Percentiles rank a stretch among this genome's conserved stretches.
These are phyloP conservation scores for Luffa acutangula DNA, from an alignment of 306 rosid genomes.

Conservation along the genomic window DNA sequence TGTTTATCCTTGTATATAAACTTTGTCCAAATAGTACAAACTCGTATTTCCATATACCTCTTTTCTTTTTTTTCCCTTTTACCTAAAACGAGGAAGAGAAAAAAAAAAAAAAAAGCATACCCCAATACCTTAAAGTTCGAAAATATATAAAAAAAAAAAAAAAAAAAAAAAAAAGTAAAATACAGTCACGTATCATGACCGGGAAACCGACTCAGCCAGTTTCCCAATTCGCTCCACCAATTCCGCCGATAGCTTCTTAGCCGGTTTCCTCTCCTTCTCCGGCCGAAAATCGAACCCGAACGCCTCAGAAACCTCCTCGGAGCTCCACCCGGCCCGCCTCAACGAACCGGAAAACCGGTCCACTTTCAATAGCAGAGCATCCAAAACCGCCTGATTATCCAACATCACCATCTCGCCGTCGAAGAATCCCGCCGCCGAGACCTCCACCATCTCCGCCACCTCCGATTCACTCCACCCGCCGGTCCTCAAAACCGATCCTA, in stretches of 20 bases:
- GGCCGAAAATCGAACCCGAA: slow-evolving; percentile 86
- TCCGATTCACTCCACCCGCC: slow-evolving; percentile 97
- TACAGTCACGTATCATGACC: slow-evolving; percentile 24
- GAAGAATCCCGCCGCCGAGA: slow-evolving; percentile 73
- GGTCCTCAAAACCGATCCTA: slow-evolving; percentile 58
- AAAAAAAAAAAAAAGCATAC: not conserved
- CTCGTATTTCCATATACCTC: slow-evolving; percentile 8
- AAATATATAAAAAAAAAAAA: not conserved
- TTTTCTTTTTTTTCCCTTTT: not conserved
- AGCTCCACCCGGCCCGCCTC: slow-evolving; percentile 95
- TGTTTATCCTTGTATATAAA: not conserved
- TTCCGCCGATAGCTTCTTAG: slow-evolving; percentile 70
- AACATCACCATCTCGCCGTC: slow-evolving; percentile 67
- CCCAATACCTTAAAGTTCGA: not conserved
- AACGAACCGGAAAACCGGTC: slow-evolving; percentile 70
- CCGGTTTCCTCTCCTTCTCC: slow-evolving; percentile 71
- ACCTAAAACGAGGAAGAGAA: not conserved
- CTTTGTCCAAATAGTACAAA: slow-evolving; percentile 6
- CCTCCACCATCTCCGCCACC: slow-evolving; percentile 55
- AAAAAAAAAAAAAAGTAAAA: not conserved
- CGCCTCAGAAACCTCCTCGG: slow-evolving; percentile 88
- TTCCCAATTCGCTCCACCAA: slow-evolving; percentile 64
- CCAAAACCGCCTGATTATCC: slow-evolving; percentile 79
- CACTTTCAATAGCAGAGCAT: slow-evolving; percentile 74
- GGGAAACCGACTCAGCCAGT: slow-evolving; percentile 89